A percentile compares a stretch with the other conserved stretches of the same genome.
Conservation (phyloP, 768 basidiomycete genomes). For the Rubroboletus pulcherrimus region DNA sequence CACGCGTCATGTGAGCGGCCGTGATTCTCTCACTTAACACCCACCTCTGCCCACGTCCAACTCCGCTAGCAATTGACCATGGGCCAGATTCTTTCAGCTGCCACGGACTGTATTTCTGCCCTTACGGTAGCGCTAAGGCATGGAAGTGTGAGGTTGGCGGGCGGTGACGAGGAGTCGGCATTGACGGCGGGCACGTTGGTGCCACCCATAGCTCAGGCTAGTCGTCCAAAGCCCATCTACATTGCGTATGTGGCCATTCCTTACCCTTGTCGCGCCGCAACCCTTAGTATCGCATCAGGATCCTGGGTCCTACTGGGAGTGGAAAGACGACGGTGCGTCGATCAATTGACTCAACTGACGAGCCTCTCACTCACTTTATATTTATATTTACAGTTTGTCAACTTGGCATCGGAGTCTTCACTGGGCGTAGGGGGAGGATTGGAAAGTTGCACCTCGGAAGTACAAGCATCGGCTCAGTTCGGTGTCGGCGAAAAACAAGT, state of each 20-base stretch:
- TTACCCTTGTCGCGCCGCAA: background rate
- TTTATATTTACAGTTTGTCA: slow-evolving; percentile 30
- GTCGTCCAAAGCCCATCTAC: slow-evolving; percentile 18
- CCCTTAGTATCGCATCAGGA: slow-evolving; percentile 15
- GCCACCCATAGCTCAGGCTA: background rate
- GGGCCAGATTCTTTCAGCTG: slow-evolving; percentile 18
- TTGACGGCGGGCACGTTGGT: background rate
- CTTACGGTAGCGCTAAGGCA: background rate
- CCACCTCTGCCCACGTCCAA: slow-evolving; percentile 2
- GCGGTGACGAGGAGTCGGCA: slow-evolving; percentile 17
- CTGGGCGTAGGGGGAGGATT: slow-evolving; percentile 31
- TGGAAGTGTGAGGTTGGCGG: slow-evolving; percentile 13
- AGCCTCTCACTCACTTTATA: background rate
- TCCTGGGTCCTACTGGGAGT: slow-evolving; percentile 31
- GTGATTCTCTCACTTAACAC: background rate
- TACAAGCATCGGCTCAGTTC: slow-evolving; percentile 28
- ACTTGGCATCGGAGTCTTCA: slow-evolving; percentile 27
- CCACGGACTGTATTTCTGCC: background rate
- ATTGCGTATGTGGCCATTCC: slow-evolving; percentile 23
- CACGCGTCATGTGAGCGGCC: slow-evolving; percentile 5
- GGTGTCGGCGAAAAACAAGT: slow-evolving; percentile 32
- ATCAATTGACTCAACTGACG: background rate
- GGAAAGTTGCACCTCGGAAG: slow-evolving; percentile 33
- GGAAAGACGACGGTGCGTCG: slow-evolving; percentile 30
- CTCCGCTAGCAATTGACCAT: slow-evolving; percentile 16